Evolutionary conservation across 164 flowering plant species (phyloP).

Genomic region (Brasenia schreberi): DNA sequence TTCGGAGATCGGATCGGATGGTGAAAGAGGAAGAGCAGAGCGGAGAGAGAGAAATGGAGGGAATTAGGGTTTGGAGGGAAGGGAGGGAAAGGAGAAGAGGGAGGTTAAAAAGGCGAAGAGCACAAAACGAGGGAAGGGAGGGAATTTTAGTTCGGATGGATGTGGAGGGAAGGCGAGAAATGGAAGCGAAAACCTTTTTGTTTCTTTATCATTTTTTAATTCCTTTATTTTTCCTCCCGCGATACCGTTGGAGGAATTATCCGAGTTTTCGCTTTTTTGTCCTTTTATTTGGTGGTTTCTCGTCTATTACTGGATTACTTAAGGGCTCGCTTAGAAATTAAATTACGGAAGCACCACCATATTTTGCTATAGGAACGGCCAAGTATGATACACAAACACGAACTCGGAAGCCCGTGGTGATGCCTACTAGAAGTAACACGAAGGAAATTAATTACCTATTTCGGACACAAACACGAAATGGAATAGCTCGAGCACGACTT

Average conservation of each 20-base stretch:
- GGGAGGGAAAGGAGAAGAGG: slow-evolving; percentile 11
- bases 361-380: too few species aligned
- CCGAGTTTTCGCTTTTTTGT: too few species aligned
- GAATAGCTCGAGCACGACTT: too few species aligned
- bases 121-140: slow-evolving; percentile 56
- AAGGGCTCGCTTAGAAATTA: too few species aligned
- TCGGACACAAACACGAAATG: too few species aligned
- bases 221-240: neutral
- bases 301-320: too few species aligned
- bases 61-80: slow-evolving; percentile 8
- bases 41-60: slow-evolving; percentile 4
- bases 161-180: slow-evolving; percentile 78
- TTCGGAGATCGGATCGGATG: neutral
- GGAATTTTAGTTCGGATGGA: slow-evolving; percentile 73
- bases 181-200: slow-evolving; percentile 1
- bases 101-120: slow-evolving; percentile 18
- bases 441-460: too few species aligned
- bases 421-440: too few species aligned
- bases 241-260: neutral
- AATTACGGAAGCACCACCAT: too few species aligned
- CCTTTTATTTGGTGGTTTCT: too few species aligned
- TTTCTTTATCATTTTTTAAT: neutral
- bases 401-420: too few species aligned
- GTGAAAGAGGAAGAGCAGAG: slow-evolving; percentile 3
- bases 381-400: too few species aligned